A percentile compares a stretch with the other conserved stretches of the same genome.
phyloP scores from a whole-genome alignment of 2,329 filamentous ascomycete species.

The Ophiostoma ips region DNA sequence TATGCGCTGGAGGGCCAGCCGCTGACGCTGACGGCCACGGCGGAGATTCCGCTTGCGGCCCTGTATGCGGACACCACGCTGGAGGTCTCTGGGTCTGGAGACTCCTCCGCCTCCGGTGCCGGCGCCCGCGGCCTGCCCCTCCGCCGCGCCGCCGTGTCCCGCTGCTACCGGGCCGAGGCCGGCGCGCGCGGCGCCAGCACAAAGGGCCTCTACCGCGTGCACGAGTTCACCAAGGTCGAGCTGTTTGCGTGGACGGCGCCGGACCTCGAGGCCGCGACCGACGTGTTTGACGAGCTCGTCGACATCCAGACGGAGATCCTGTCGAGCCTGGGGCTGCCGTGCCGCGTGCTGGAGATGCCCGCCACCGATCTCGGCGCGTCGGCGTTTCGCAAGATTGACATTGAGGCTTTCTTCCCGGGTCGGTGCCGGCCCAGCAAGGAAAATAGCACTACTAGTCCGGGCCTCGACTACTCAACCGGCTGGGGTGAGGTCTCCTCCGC shows the following conservation, averaged over 20 bases:
- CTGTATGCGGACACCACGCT: slow-evolving; percentile 69
- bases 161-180: slow-evolving; percentile 94
- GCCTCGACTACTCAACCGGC: slow-evolving; percentile 41
- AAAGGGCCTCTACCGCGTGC: slow-evolving; percentile 89
- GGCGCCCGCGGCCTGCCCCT: slow-evolving; percentile 67
- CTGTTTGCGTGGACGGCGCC: slow-evolving; percentile 84
- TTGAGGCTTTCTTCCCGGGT: slow-evolving; percentile 88
- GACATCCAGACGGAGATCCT: slow-evolving; percentile 78
- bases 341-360: slow-evolving; percentile 88
- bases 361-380: slow-evolving; percentile 76
- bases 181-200: slow-evolving; percentile 80
- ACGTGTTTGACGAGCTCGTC: slow-evolving; percentile 73
- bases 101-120: slow-evolving; percentile 55
- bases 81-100: slow-evolving; percentile 25
- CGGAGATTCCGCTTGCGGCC: slow-evolving; percentile 86
- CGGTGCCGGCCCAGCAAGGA: slow-evolving; percentile 30
- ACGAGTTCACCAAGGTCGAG: slow-evolving; percentile 98
- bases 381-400: slow-evolving; percentile 76
- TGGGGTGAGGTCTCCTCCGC: slow-evolving; percentile 92
- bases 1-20: slow-evolving; percentile 66
- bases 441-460: slow-evolving; percentile 16
- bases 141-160: slow-evolving; percentile 68
- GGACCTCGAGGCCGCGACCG: slow-evolving; percentile 31
- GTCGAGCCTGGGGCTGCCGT: slow-evolving; percentile 61
- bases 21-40: slow-evolving; percentile 70